Evolutionary conservation across 2,329 filamentous ascomycete genomes (phyloP), one percentile per base, ranked within the genome.

Genomic region (Colletotrichum musae): DNA sequence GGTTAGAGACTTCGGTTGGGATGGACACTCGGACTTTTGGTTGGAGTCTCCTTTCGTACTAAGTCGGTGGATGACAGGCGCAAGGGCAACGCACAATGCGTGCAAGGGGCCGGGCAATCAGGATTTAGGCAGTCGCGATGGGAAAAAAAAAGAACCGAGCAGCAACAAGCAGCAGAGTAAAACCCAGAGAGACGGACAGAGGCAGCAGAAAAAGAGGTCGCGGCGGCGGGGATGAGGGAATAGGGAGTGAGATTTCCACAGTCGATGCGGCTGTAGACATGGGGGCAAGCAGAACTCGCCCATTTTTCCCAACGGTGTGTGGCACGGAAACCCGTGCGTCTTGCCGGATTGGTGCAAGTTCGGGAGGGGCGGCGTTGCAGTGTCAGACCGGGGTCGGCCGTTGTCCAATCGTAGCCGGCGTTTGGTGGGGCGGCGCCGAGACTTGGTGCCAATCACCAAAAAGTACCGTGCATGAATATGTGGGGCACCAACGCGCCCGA

Each of bases 291-390:
- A 36, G 21, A 2, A 24, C 21, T 24, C 21, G 21, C 32, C 32
- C 7, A 16, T 65, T 59, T 65, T 59, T 24, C 21, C 59, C 54
- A 65, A 36, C 32, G 56, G 41, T 45, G 10, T 59, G 62, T 65
- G 36, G 45, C 36, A 59, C 47, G 36, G 13, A 10, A 4, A 18
- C 10, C 28, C 24, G 5, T 15, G 6, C 50, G 5, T 15, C 18
- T 52, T 52, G 41, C 21, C 28, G n/a, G 39, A 56, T n/a, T 41
- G 15, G 56, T 26, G 21, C 54, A 43, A 39, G 24, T 36, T 10
- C 48, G 21, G 21, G 52, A 6, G 62, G 54, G 15, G 54, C 4
- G 28, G 54, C 62, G 24, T 16, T 59, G 54, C 62, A 59, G 16
- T 9, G 47, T 59, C 36, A 65, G 62, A 53, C 16, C 15, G 54